Base-by-base conservation (phyloP, 2,329 filamentous ascomycete genomes). In the Allantophomopsis cytisporea region DNA sequence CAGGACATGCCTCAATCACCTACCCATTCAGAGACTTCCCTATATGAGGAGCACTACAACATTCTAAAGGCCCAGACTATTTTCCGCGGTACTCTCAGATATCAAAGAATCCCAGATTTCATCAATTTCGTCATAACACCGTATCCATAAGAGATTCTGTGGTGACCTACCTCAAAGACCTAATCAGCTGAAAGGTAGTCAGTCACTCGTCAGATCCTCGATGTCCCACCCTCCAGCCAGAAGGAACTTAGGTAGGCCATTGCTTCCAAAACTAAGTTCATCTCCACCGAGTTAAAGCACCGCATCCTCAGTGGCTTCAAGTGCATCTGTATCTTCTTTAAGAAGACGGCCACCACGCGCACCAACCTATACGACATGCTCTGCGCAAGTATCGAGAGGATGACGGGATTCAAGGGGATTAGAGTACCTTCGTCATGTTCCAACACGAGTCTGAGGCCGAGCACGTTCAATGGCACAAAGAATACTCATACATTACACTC, bases 11-110 rank as follows among this genome's bases (percentile, higher is more conserved):
- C 38, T 89, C 94, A 52, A 87, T 95, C 50, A 86, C 82, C 33
- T 96, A 96, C 65, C 83, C 83, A 42, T 96, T 96, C 76, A 73
- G 88, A 51, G 88, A 96, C 64, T 88, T 91, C 84, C 13, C 70
- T 74, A 7, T 96, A 91, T 76, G 80, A 77, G 56, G 80, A 94
- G 69, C 77, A 84, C 46, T 95, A 95, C 73, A 65, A 76, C 61
- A 95, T 95, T 55, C 87, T 88, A 38, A 89, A 96, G 66, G 86
- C 85, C 12, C 64, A 94, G 62, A 94, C 84, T 38, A 76, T 95
- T 53, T 69, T 94, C 58, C 74, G 86, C 38, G 84, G 83, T 45
- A 93, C 87, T 21, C 73, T 95, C 30, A 71, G 89, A 49, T 96
- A 91, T 68, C 70, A 76, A 49, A 87, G 89, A 35, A 94, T 94